Evolutionary conservation across 352 stramenopile species (phyloP).

Genomic region (Phytopythium sindhum): DNA sequence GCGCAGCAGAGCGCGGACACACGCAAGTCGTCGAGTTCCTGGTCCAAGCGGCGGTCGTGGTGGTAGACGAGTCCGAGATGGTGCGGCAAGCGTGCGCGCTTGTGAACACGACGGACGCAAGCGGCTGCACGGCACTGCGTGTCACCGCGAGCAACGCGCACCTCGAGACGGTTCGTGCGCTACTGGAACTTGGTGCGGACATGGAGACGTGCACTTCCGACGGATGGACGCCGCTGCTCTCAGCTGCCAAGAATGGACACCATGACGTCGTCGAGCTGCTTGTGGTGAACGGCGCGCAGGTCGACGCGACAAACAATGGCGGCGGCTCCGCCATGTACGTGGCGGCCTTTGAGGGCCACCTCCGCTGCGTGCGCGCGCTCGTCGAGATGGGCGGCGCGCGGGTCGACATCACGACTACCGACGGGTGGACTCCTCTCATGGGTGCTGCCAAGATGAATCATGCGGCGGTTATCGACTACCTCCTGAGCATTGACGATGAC

Average conservation of each 20-base stretch:
- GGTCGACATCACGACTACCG: slow-evolving; percentile 9
- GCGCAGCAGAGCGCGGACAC: slow-evolving; percentile 1
- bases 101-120: slow-evolving; percentile 11
- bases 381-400: slow-evolving; percentile 12
- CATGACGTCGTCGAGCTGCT: slow-evolving; percentile 17
- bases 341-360: slow-evolving; percentile 16
- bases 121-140: slow-evolving; percentile 17
- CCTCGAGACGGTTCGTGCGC: slow-evolving; percentile 12
- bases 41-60: not conserved
- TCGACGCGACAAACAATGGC: slow-evolving; percentile 18
- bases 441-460: slow-evolving; percentile 19
- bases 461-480: slow-evolving; percentile 13
- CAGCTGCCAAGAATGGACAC: slow-evolving; percentile 20
- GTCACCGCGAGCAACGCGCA: slow-evolving; percentile 18
- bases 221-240: slow-evolving; percentile 23
- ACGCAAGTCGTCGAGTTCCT: slow-evolving; percentile 5
- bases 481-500: not conserved
- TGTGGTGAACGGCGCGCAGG: slow-evolving; percentile 10
- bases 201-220: slow-evolving; percentile 16
- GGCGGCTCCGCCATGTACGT: slow-evolving; percentile 21
- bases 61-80: slow-evolving; percentile 4
- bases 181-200: slow-evolving; percentile 19
- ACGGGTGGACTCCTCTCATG: slow-evolving; percentile 27
- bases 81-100: slow-evolving; percentile 3
- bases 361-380: slow-evolving; percentile 12